A percentile compares a stretch with the other conserved stretches of the same genome.
Evolutionary conservation across 176 grass and related monocot species (phyloP).

Genomic region (Saccharum spontaneum): DNA sequence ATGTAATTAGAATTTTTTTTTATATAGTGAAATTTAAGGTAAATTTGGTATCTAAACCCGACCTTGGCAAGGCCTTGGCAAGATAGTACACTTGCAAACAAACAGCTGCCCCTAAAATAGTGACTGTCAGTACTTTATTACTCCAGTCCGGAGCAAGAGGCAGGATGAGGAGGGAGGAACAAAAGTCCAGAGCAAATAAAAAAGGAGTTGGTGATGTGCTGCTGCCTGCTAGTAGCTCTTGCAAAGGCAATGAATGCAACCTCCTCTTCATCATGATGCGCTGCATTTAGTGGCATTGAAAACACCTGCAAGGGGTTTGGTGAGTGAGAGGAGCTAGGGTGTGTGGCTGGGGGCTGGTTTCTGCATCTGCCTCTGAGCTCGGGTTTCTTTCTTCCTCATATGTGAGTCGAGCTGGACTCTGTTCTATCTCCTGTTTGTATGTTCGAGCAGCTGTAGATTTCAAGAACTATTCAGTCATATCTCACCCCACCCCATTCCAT

Average conservation of each 20-base stretch:
- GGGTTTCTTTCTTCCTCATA: not conserved
- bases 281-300: constrained; percentile 51
- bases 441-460: constrained; percentile 25
- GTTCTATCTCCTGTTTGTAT: constrained; percentile 16
- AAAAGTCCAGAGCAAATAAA: constrained; percentile 31
- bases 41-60: too few relatives aligned
- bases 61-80: too few relatives aligned
- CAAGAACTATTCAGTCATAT: not conserved
- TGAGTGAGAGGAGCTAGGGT: constrained; percentile 20
- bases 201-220: constrained; percentile 12
- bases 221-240: constrained; percentile 32
- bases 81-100: not conserved
- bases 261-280: constrained; percentile 40
- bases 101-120: constrained; percentile 36
- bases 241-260: constrained; percentile 46
- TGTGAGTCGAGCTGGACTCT: not conserved
- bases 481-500: not conserved
- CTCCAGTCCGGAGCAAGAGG: constrained; percentile 26
- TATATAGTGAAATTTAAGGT: too few relatives aligned
- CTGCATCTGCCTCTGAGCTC: constrained; percentile 29
- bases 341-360: constrained; percentile 9
- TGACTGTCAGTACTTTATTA: constrained; percentile 26
- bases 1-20: too few relatives aligned
- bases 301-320: constrained; percentile 39
- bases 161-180: not conserved